These are phyloP conservation scores for Aphanocladium album DNA, from an alignment of 2,329 filamentous ascomycete genomes.

Conservation along the genomic window DNA sequence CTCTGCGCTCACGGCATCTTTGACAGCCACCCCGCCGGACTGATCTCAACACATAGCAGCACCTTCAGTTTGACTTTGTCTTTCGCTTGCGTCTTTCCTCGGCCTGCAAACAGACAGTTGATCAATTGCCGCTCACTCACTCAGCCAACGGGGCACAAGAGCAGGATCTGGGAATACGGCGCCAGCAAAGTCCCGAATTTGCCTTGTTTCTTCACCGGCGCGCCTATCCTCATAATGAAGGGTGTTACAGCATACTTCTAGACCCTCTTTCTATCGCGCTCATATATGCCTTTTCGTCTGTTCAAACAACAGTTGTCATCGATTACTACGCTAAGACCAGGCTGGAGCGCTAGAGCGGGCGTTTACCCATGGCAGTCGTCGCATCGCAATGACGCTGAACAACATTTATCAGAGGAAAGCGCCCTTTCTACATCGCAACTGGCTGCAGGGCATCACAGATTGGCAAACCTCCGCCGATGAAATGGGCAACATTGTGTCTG, in stretches of 20 bases:
- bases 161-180: neutral
- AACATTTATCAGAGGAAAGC: constrained; percentile 43
- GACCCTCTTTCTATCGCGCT: neutral
- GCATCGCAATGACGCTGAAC: constrained; percentile 42
- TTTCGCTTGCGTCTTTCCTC: neutral
- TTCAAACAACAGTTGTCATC: neutral
- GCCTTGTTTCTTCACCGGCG: neutral
- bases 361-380: neutral
- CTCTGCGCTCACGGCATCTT: neutral
- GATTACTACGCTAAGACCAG: neutral
- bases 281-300: neutral
- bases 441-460: constrained; percentile 43
- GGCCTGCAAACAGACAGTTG: neutral
- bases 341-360: neutral
- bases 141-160: neutral
- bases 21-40: neutral
- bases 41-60: too few species aligned
- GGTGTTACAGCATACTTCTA: neutral
- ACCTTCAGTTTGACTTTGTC: neutral
- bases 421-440: constrained; percentile 52
- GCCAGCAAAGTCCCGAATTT: neutral
- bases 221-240: neutral
- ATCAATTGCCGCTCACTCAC: neutral
- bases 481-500: constrained; percentile 42
- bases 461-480: constrained; percentile 29